Percentiles rank a stretch among this genome's conserved stretches.
phyloP scores from a whole-genome alignment of 2,329 filamentous ascomycete genomes.

The Leptodontidium sp. region DNA sequence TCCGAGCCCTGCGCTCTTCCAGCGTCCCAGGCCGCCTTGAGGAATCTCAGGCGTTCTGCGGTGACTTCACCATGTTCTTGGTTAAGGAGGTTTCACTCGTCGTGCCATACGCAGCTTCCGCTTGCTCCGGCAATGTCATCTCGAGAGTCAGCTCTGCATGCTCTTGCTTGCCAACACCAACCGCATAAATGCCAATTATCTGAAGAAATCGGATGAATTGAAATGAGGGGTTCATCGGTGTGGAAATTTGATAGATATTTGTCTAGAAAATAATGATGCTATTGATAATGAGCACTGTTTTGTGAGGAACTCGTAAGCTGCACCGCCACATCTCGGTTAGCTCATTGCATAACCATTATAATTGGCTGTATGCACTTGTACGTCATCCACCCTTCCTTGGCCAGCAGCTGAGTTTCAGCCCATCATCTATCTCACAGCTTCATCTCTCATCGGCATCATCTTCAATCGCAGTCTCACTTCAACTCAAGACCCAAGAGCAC shows the following conservation, averaged over 20 bases:
- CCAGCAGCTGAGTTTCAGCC: background rate
- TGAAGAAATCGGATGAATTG: background rate
- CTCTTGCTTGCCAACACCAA: constrained; percentile 19
- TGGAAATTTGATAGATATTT: background rate
- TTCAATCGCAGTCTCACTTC: background rate
- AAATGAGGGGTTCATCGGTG: background rate
- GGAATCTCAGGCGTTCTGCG: constrained; percentile 14
- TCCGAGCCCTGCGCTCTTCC: background rate
- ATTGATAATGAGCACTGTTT: constrained; percentile 9
- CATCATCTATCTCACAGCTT: background rate
- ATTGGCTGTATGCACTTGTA: constrained; percentile 15
- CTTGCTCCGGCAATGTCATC: constrained; percentile 15
- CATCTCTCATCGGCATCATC: background rate
- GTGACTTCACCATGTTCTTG: constrained; percentile 8
- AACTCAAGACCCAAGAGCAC: background rate
- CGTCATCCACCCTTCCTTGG: constrained; percentile 12
- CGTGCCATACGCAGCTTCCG: background rate
- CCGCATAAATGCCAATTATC: background rate
- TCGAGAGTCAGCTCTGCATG: constrained; percentile 15
- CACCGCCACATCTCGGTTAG: constrained; percentile 15
- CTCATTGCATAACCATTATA: background rate
- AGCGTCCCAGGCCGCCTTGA: constrained; percentile 6
- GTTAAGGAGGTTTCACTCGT: constrained; percentile 8
- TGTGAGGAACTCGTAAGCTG: constrained; percentile 7
- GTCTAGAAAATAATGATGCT: constrained; percentile 1